Evolutionary conservation across 2,329 filamentous ascomycete genomes (phyloP).

Genomic region (Cladosporium sp.): DNA sequence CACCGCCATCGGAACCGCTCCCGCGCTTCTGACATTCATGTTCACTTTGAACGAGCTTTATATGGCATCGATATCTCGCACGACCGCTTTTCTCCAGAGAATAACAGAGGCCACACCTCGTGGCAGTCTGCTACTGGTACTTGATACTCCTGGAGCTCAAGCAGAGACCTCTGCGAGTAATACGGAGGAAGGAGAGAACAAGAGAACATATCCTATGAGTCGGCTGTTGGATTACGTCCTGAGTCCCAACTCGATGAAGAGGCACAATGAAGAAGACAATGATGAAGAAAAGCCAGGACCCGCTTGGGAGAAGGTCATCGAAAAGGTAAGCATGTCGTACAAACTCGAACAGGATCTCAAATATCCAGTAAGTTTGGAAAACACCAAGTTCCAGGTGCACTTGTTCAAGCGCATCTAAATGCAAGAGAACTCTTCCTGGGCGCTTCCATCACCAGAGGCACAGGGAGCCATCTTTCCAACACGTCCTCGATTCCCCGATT

Average conservation of each 20-base stretch:
- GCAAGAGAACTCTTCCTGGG: not conserved
- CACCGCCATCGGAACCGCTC: conserved; percentile 17
- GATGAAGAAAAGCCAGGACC: not conserved
- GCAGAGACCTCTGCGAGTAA: conserved; percentile 62
- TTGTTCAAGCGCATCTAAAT: conserved; percentile 50
- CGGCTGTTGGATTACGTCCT: conserved; percentile 85
- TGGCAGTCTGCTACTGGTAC: conserved; percentile 69
- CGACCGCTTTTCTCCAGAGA: conserved; percentile 67
- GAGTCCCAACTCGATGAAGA: conserved; percentile 31
- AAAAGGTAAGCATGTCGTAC: conserved; percentile 80
- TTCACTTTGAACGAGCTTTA: conserved; percentile 97
- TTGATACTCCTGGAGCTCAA: conserved; percentile 92
- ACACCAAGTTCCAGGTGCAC: conserved; percentile 93
- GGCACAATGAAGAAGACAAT: conserved; percentile 18
- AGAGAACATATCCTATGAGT: conserved; percentile 81
- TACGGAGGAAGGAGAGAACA: conserved; percentile 25
- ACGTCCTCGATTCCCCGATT: no score
- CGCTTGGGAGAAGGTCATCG: conserved; percentile 68
- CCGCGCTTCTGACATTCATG: conserved; percentile 65
- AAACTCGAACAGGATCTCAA: conserved; percentile 55
- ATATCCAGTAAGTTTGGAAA: conserved; percentile 82
- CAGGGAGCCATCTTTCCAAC: no score
- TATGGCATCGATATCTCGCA: conserved; percentile 64
- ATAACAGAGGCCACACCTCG: conserved; percentile 54
- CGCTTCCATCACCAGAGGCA: not conserved